Conservation (phyloP, 2,329 filamentous ascomycete species). For the Venturiaceae sp. region DNA sequence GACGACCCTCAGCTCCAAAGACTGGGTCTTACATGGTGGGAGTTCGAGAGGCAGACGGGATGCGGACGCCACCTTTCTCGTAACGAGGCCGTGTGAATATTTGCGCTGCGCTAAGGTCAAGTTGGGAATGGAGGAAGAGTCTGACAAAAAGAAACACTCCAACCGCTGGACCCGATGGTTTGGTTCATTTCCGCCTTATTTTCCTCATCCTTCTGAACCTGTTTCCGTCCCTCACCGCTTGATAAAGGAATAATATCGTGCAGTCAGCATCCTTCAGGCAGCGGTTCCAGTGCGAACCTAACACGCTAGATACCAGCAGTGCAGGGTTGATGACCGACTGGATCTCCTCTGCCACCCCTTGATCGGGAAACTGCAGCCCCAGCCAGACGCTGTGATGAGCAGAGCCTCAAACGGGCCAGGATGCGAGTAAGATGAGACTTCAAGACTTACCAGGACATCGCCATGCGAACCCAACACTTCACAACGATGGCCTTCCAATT, state of each 20-base stretch:
- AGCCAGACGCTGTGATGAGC: not conserved
- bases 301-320: no score
- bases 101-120: not conserved
- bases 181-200: not conserved
- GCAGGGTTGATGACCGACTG: no score
- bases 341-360: no score
- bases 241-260: not conserved
- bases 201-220: not conserved
- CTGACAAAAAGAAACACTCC: not conserved
- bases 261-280: not conserved
- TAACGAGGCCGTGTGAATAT: not conserved
- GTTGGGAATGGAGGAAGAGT: not conserved
- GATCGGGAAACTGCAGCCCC: no score
- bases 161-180: not conserved
- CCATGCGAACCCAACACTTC: not conserved
- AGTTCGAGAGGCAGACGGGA: not conserved
- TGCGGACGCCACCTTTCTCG: not conserved
- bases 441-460: not conserved
- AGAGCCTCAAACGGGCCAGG: not conserved
- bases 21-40: not conserved
- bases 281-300: not conserved
- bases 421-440: not conserved
- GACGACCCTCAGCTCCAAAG: not conserved
- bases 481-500: not conserved
- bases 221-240: not conserved